These are phyloP conservation scores for Coriaria nepalensis DNA, from an alignment of 306 rosid species.

Conservation along the genomic window DNA sequence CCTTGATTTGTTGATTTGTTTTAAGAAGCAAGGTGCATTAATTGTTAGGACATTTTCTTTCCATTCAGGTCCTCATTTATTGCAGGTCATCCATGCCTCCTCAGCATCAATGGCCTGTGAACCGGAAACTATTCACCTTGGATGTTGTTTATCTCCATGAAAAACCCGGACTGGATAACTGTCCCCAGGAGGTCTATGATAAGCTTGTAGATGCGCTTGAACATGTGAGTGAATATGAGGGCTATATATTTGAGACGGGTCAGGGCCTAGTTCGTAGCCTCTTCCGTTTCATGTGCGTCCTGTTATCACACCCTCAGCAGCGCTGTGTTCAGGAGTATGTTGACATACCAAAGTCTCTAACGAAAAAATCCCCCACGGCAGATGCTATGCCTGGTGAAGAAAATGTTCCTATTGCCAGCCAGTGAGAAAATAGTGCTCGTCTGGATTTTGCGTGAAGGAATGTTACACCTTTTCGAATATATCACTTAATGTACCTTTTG, in stretches of 20 bases:
- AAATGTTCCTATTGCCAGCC: slow-evolving; percentile 27
- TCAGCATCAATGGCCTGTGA: slow-evolving; percentile 63
- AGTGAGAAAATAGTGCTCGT: slow-evolving; percentile 35
- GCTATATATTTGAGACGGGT: slow-evolving; percentile 88
- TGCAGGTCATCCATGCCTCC: slow-evolving; percentile 70
- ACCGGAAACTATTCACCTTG: slow-evolving; percentile 63
- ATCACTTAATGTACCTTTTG: too few species aligned
- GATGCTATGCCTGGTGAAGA: slow-evolving; percentile 50
- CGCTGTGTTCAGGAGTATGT: slow-evolving; percentile 60
- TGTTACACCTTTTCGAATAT: too few species aligned
- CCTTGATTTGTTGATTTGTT: too few species aligned
- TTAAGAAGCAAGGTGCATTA: too few species aligned
- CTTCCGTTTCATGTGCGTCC: slow-evolving; percentile 51
- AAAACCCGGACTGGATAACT: slow-evolving; percentile 90
- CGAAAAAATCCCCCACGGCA: slow-evolving; percentile 38
- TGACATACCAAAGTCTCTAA: slow-evolving; percentile 68
- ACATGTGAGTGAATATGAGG: slow-evolving; percentile 80
- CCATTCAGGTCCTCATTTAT: slow-evolving; percentile 60
- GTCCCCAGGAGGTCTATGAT: slow-evolving; percentile 86
- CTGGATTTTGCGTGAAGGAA: too few species aligned
- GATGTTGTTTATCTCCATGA: slow-evolving; percentile 94
- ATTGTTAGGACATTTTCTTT: too few species aligned
- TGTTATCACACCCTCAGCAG: slow-evolving; percentile 79
- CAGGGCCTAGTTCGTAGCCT: slow-evolving; percentile 59
- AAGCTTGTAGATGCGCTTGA: slow-evolving; percentile 76